Evolutionary conservation across 202 grass and related monocot genomes (phyloP).

Genomic region (Saccharum hybrid): DNA sequence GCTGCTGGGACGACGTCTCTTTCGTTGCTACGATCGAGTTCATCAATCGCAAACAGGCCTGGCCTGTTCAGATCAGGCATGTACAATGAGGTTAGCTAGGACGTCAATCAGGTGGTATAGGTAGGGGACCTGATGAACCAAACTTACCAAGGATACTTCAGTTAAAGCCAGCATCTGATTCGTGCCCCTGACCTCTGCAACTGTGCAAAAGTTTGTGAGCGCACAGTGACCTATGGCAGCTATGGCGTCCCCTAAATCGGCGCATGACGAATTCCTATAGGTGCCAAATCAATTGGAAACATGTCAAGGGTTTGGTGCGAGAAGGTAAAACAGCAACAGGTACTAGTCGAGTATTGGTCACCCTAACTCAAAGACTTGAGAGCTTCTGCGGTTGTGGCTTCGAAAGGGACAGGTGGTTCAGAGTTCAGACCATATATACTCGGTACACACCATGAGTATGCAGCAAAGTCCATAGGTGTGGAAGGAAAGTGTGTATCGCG

Average conservation of each 20-base stretch:
- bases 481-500: neutral
- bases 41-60: neutral
- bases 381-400: conserved; percentile 5
- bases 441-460: conserved; percentile 22
- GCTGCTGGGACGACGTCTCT: neutral
- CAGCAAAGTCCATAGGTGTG: conserved; percentile 36
- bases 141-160: conserved; percentile 25
- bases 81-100: conserved; percentile 37
- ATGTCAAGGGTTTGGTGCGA: conserved; percentile 49
- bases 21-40: neutral
- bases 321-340: conserved; percentile 45
- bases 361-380: conserved; percentile 35
- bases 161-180: conserved; percentile 32
- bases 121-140: neutral
- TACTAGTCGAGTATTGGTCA: conserved; percentile 30
- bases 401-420: conserved; percentile 50
- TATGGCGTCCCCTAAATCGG: neutral
- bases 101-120: conserved; percentile 34
- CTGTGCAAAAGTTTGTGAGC: conserved; percentile 4
- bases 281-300: neutral
- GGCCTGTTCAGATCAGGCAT: neutral
- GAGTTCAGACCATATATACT: conserved; percentile 21
- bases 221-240: conserved; percentile 2
- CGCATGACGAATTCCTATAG: conserved; percentile 43
- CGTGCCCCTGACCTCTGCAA: neutral